Evolutionary conservation across 2,329 filamentous ascomycete species (phyloP).

Genomic region (Triangularia verruculosa): DNA sequence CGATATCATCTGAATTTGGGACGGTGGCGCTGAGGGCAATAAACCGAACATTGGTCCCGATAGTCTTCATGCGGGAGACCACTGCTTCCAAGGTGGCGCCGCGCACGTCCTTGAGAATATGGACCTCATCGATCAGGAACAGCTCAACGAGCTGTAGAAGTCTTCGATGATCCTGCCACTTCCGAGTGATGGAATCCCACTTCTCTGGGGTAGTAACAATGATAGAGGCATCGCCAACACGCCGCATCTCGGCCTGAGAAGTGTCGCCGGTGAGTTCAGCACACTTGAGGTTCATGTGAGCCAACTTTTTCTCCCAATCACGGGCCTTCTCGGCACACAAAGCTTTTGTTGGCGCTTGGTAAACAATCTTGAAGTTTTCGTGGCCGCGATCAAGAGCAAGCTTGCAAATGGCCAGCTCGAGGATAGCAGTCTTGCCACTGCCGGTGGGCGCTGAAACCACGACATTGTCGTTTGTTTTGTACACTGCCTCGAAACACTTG

Average conservation of each 20-base stretch:
- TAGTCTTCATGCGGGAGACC: conserved; percentile 82
- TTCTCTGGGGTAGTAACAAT: conserved; percentile 89
- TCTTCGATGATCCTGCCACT: conserved; percentile 77
- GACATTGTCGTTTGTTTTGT: conserved; percentile 68
- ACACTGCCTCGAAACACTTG: conserved; percentile 67
- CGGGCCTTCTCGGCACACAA: conserved; percentile 72
- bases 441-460: conserved; percentile 80
- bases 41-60: conserved; percentile 72
- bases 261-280: conserved; percentile 83
- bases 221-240: conserved; percentile 71
- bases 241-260: conserved; percentile 60
- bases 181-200: conserved; percentile 85
- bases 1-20: conserved; percentile 78
- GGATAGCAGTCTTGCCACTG: conserved; percentile 77
- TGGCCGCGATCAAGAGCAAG: conserved; percentile 55
- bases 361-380: conserved; percentile 74
- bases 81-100: conserved; percentile 80
- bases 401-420: conserved; percentile 79
- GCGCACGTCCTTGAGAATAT: conserved; percentile 76
- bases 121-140: conserved; percentile 84
- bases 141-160: conserved; percentile 73
- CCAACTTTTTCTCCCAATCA: conserved; percentile 77
- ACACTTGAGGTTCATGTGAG: conserved; percentile 62
- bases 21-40: conserved; percentile 80
- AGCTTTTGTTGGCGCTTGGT: conserved; percentile 81